These are phyloP conservation scores for Cenchrus purpureus DNA, from an alignment of 176 grass and related monocot genomes.

Conservation along the genomic window DNA sequence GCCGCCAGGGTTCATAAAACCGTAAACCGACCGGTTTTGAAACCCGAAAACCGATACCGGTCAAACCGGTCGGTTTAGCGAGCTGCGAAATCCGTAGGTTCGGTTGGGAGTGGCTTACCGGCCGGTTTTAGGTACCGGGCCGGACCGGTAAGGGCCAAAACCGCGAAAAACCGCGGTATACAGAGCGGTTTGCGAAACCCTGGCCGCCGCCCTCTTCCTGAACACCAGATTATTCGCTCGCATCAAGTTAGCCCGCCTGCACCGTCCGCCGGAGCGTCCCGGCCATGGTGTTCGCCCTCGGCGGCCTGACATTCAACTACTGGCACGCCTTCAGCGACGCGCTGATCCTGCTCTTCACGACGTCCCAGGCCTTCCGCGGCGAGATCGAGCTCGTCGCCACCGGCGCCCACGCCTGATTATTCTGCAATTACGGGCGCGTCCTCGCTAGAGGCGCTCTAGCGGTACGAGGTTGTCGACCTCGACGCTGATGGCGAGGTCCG, in stretches of 20 bases:
- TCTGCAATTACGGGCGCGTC: background rate
- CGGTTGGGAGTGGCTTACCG: no score
- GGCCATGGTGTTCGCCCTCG: slow-evolving; percentile 22
- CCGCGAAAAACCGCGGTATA: no score
- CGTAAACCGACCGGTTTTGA: no score
- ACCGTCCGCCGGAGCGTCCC: slow-evolving; percentile 1
- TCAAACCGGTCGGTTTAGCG: no score
- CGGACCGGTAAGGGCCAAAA: no score
- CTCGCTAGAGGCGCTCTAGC: background rate
- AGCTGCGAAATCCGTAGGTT: no score
- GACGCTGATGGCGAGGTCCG: background rate
- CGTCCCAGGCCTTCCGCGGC: slow-evolving; percentile 2
- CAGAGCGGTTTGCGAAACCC: no score
- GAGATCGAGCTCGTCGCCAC: slow-evolving; percentile 16
- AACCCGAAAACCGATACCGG: no score
- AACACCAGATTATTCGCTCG: no score
- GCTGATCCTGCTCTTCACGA: slow-evolving; percentile 33
- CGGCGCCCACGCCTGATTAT: background rate
- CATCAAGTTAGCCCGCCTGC: background rate
- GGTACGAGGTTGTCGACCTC: slow-evolving; percentile 5
- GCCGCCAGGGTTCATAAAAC: no score
- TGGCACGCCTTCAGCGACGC: slow-evolving; percentile 41
- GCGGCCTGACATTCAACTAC: slow-evolving; percentile 32
- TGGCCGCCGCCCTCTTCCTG: no score
- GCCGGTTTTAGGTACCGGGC: no score